Base-by-base conservation (phyloP, 1,139 yeast species). In the Cylindricascospora bacillispora region DNA sequence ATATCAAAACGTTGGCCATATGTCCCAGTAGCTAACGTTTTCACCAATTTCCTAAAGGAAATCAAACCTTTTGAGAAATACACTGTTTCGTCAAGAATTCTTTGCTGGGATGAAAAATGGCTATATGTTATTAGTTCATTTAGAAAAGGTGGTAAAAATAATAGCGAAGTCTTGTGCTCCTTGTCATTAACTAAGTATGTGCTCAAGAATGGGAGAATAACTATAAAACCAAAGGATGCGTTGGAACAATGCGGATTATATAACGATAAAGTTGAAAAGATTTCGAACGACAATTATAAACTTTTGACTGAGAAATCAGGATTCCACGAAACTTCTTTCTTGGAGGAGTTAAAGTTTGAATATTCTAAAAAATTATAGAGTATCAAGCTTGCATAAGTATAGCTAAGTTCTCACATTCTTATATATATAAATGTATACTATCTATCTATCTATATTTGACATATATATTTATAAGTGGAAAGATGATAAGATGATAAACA, bases 81-180 rank as follows among this genome's bases (percentile, higher is more conserved):
- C 51, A 45, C 60, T 4, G 62, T 85, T 18, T 60, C 61, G 25
- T 67, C 79, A 2, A 62, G 73, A 31, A 63, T 86, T 17, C 55
- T 80, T 10, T 81, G 93, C 6, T 85, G 95, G 95, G 92, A 82
- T 54, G 61, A 67, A 22, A 85, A 85, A 54, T 83, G 95, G 95
- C 46, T 86, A 11, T 83, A 73, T 50, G 70, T 81, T 11, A 44
- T 80, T 28, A 70, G 81, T 19, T 66, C 71, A 43, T 58, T 63
- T 28, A 47, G 54, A 11, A 46, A 46, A 27, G 21, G 10, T 18
- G 7, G 7, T 7, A 18, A 18, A 10, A 60, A 59, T 15, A 56
- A 56, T 23, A 64, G 59, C 5, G 60, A 61, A 29, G 41, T 46
- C 4, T 45, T 71, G 13, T 66, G 73, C 33, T 77, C 86, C 1